Percentiles rank a stretch among this genome's conserved stretches.
Evolutionary conservation across 768 basidiomycete genomes (phyloP).

Genomic region (Kockovaella imperatae): DNA sequence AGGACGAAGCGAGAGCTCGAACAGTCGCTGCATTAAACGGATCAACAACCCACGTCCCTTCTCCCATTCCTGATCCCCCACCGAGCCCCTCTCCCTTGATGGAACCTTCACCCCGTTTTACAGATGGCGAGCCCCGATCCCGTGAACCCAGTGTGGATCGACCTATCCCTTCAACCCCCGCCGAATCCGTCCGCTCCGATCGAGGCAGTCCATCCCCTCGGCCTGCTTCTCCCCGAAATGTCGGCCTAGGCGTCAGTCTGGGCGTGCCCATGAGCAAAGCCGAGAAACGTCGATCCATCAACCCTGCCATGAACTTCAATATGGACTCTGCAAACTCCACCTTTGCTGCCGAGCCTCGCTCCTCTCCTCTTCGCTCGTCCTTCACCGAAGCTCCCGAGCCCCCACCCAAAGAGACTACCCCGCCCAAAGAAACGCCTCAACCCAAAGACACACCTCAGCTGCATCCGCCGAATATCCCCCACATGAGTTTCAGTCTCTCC

Average conservation of each 20-base stretch:
- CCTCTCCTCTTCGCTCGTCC: conserved; percentile 41
- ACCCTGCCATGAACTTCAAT: conserved; percentile 50
- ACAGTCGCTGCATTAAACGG: conserved; percentile 3
- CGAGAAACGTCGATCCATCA: conserved; percentile 54
- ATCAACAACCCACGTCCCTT: conserved; percentile 9
- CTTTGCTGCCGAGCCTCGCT: conserved; percentile 9
- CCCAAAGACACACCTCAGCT: conserved; percentile 45
- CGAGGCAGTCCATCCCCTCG: conserved; percentile 8
- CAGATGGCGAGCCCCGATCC: conserved; percentile 2
- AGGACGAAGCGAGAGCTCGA: not conserved
- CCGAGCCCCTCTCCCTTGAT: not conserved
- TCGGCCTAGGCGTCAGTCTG: conserved; percentile 42
- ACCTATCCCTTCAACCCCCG: not conserved
- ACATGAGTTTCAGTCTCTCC: conserved; percentile 83
- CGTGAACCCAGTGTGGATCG: conserved; percentile 18
- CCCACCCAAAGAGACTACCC: not conserved
- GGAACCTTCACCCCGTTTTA: not conserved
- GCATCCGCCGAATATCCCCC: conserved; percentile 78
- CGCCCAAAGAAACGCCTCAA: not conserved
- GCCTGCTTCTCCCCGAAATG: conserved; percentile 17
- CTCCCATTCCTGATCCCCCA: not conserved
- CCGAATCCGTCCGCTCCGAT: conserved; percentile 1
- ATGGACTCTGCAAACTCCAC: conserved; percentile 32
- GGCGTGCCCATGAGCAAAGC: conserved; percentile 46
- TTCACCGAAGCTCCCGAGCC: conserved; percentile 47